phyloP scores from a whole-genome alignment of 805 yeast species.

The Candida endomychidarum region DNA sequence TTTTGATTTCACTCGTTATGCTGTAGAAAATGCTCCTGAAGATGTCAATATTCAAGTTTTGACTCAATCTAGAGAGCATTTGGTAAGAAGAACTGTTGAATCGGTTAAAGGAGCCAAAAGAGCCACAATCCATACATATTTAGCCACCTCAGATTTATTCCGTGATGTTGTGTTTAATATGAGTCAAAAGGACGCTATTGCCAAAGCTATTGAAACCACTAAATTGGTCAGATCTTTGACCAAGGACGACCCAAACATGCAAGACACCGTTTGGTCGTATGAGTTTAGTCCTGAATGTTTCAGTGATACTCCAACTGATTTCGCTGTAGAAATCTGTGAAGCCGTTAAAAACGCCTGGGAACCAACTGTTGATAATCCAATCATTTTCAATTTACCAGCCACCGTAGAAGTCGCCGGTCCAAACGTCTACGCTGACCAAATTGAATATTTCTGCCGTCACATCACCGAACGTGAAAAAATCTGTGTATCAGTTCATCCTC shows the following conservation, averaged over 20 bases:
- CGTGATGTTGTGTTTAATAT: slow-evolving; percentile 74
- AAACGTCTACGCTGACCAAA: slow-evolving; percentile 76
- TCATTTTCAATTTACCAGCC: slow-evolving; percentile 77
- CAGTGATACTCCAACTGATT: slow-evolving; percentile 71
- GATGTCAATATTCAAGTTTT: slow-evolving; percentile 74
- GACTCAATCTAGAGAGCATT: slow-evolving; percentile 74
- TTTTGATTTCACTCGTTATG: slow-evolving; percentile 77
- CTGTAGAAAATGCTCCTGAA: slow-evolving; percentile 74
- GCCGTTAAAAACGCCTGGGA: slow-evolving; percentile 80
- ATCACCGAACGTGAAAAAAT: slow-evolving; percentile 72
- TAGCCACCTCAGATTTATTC: slow-evolving; percentile 75
- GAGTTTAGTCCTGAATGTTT: slow-evolving; percentile 81
- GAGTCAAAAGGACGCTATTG: slow-evolving; percentile 66
- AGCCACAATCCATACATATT: slow-evolving; percentile 70
- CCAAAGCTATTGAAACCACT: slow-evolving; percentile 70
- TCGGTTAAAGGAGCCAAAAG: slow-evolving; percentile 69
- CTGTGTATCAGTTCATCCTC: slow-evolving; percentile 69
- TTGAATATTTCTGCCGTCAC: slow-evolving; percentile 68
- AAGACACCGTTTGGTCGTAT: slow-evolving; percentile 65
- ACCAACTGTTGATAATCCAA: slow-evolving; percentile 71
- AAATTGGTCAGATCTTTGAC: slow-evolving; percentile 66
- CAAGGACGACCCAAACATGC: slow-evolving; percentile 68
- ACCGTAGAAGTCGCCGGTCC: slow-evolving; percentile 79
- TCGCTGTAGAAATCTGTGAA: slow-evolving; percentile 74
- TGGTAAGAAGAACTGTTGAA: slow-evolving; percentile 73